Base-by-base conservation (phyloP, 768 basidiomycete species). In the Rhodocollybia butyracea region DNA sequence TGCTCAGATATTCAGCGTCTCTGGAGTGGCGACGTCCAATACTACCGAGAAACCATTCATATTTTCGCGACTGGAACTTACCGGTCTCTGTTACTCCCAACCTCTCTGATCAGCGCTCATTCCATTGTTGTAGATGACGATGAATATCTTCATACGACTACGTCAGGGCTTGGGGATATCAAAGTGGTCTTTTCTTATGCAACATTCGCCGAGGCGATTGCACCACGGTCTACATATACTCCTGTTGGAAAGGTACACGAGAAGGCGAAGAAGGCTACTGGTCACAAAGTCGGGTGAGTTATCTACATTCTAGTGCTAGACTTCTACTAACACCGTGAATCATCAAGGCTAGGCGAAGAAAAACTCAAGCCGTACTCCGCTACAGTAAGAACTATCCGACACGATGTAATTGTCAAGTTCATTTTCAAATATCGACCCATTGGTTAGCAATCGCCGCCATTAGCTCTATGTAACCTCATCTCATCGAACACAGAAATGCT, bases 401-500 rank as follows among this genome's bases (percentile, higher is more conserved):
- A 40, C 3, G 36, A 30, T 30, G 6, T 17, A 12, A 29, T 51
- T 24, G 22, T 40, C 13, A 51, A 19, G 5, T 51, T 51, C 29
- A 40, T 51, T 26, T 51, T 40, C 22, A 51, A 40, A 51, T 51
- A 51, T 40, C 50, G 50, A 5, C 50, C 50, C 5, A 13, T 39
- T 15, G 50, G 50, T 34, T 19, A 12, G 38, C 11, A 24, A 24
- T 24, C 7, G 22, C 1, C 4, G 4, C 31, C 3, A 7, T 24
- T 24, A 19, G 2, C 48, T n/a, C 19, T n/a, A 22, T 10, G 15
- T 19, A 10, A 10, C 22, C 17, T 50, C 17, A 15, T 21, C 24
- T 21, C n/a, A 34, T n/a, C 13, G 21, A 26, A 46, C 21, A 24
- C 19, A 51, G 50, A 51, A 15, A 13, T 38, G 36, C 50, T 51